Evolutionary conservation across 192 early-diverging fungal genomes (phyloP).

Genomic region (Anaeromyces robustus): DNA sequence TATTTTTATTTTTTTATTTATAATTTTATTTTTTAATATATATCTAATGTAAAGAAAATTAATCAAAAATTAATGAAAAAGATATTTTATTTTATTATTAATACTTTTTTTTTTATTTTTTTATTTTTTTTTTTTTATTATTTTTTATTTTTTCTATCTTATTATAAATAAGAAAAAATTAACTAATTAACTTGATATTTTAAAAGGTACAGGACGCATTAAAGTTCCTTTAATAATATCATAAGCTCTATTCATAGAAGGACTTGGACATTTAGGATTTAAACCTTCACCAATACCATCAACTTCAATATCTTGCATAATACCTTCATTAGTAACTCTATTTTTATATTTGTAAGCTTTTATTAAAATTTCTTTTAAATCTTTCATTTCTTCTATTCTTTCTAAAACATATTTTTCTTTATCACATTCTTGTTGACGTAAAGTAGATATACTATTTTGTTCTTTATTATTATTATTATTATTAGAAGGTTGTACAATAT

Average conservation of each 20-base stretch:
- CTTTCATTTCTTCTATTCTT: background rate
- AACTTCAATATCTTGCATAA: background rate
- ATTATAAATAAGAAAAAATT: too few relatives aligned
- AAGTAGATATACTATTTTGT: background rate
- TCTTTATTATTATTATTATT: too few relatives aligned
- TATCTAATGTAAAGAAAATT: too few relatives aligned
- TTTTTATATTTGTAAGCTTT: background rate
- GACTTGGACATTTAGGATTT: background rate
- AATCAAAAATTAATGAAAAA: too few relatives aligned
- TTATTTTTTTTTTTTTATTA: too few relatives aligned
- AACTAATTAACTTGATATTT: background rate
- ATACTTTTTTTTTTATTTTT: too few relatives aligned
- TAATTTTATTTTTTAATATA: too few relatives aligned
- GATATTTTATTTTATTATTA: too few relatives aligned
- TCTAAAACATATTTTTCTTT: background rate
- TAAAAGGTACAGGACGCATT: background rate
- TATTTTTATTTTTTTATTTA: too few relatives aligned
- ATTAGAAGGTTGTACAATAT: background rate
- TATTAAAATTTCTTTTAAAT: background rate
- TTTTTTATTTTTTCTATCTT: background rate
- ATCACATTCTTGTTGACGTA: background rate
- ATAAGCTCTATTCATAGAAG: background rate
- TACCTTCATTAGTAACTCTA: background rate
- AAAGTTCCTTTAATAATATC: background rate
- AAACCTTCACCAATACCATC: background rate